Conservation (phyloP, 1,284 basidiomycete genomes). For the Pascua guehoae region DNA sequence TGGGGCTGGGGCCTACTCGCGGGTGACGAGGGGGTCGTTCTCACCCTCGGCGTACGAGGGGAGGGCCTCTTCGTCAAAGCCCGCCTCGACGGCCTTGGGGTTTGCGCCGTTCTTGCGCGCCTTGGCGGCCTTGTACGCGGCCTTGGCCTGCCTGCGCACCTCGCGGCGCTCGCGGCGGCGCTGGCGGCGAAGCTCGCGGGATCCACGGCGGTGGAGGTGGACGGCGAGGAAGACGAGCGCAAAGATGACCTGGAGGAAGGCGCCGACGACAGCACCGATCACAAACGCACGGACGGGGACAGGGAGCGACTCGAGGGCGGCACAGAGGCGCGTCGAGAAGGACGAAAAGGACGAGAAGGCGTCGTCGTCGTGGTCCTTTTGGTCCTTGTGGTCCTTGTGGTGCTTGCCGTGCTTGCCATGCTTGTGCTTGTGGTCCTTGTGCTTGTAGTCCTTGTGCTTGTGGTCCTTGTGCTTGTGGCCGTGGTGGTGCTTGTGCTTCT, state of each 20-base stretch:
- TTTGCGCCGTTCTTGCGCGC: not conserved
- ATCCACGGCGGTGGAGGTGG: conserved; percentile 5
- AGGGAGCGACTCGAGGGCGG: conserved; percentile 5
- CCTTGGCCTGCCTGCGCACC: conserved; percentile 6
- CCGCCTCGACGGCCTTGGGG: conserved; percentile 8
- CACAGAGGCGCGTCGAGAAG: not conserved
- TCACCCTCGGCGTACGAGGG: conserved; percentile 14
- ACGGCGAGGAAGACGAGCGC: conserved; percentile 1
- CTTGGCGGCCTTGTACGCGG: conserved; percentile 11
- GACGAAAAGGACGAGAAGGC: not conserved
- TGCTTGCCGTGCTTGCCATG: not conserved
- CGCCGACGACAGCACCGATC: conserved; percentile 6
- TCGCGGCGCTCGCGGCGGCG: conserved; percentile 11
- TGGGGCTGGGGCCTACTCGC: conserved; percentile 11
- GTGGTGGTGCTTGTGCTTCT: not conserved
- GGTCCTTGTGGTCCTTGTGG: conserved; percentile 2
- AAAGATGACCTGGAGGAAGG: conserved; percentile 1
- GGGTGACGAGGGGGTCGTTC: conserved; percentile 13
- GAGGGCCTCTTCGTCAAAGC: conserved; percentile 12
- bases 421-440: conserved; percentile 5
- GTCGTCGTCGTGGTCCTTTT: not conserved
- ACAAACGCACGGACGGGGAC: conserved; percentile 1
- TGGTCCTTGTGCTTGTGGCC: conserved; percentile 1
- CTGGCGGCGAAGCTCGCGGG: conserved; percentile 1
- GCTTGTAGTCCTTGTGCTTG: conserved; percentile 8